These are phyloP conservation scores for Termitomyces sp. DNA, from an alignment of 768 basidiomycete genomes.

Conservation along the genomic window DNA sequence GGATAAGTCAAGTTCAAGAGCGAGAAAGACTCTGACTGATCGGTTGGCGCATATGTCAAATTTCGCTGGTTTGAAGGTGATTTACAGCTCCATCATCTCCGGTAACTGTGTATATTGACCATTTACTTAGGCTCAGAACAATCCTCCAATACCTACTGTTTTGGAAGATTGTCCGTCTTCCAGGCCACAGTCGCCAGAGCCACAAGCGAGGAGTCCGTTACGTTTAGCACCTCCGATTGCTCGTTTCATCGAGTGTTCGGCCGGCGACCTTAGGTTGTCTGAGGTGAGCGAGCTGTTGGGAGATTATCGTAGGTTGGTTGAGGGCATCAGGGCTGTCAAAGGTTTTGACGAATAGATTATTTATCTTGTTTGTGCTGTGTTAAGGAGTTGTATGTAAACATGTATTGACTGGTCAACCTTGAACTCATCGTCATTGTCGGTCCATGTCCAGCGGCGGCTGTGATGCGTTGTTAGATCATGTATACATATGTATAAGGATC, in stretches of 20 bases:
- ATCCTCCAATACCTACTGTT: conserved; percentile 10
- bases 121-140: conserved; percentile 20
- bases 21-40: conserved; percentile 74
- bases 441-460: too few relatives aligned
- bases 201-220: conserved; percentile 13
- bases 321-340: conserved; percentile 52
- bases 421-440: too few relatives aligned
- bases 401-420: neutral
- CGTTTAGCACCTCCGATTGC: conserved; percentile 56
- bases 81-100: neutral
- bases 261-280: conserved; percentile 72
- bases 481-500: neutral
- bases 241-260: conserved; percentile 65
- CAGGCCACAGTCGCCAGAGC: conserved; percentile 29
- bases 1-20: conserved; percentile 9
- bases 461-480: neutral
- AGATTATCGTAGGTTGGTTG: conserved; percentile 79
- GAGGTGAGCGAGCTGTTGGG: conserved; percentile 77
- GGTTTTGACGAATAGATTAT: conserved; percentile 42
- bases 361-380: conserved; percentile 1
- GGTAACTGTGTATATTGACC: neutral
- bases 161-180: conserved; percentile 32
- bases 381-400: neutral
- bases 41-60: conserved; percentile 76
- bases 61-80: conserved; percentile 41